phyloP scores from a whole-genome alignment of 768 basidiomycete species.

The Tylopilus sp. region DNA sequence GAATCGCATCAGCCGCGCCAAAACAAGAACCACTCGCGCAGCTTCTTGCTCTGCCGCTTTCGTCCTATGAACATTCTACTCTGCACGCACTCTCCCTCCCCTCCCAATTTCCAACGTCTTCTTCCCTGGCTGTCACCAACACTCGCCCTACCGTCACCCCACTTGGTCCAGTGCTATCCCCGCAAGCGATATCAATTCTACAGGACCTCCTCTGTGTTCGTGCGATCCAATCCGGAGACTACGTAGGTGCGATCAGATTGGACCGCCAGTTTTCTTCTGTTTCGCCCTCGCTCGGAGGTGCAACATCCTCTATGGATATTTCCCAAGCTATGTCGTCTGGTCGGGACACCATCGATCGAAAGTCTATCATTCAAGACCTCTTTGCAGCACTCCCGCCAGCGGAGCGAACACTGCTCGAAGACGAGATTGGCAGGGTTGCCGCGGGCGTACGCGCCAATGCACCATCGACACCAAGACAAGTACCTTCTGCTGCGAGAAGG shows the following conservation, averaged over 20 bases:
- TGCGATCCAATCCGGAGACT: constrained; percentile 68
- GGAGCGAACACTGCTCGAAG: constrained; percentile 62
- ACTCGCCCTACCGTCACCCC: background rate
- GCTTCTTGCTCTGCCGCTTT: constrained; percentile 64
- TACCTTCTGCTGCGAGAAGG: constrained; percentile 17
- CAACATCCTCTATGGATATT: constrained; percentile 7
- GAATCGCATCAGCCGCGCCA: constrained; percentile 48
- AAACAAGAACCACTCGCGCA: constrained; percentile 54
- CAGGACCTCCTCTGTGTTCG: constrained; percentile 81
- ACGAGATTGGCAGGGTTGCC: constrained; percentile 45
- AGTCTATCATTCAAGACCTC: constrained; percentile 68
- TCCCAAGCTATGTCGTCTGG: constrained; percentile 23
- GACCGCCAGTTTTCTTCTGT: constrained; percentile 58
- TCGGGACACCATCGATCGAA: constrained; percentile 44
- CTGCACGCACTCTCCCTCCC: constrained; percentile 58
- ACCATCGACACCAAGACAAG: constrained; percentile 2
- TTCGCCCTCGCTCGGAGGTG: constrained; percentile 29
- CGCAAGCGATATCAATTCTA: constrained; percentile 51
- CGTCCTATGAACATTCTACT: constrained; percentile 57
- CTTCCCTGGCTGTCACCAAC: constrained; percentile 14
- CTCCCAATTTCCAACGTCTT: constrained; percentile 37
- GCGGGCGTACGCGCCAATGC: constrained; percentile 17
- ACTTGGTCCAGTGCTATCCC: constrained; percentile 31
- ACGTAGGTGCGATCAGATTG: constrained; percentile 70
- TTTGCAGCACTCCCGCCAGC: constrained; percentile 57